Conservation (phyloP, 805 yeast genomes). For the Candida yuanshanica region DNA sequence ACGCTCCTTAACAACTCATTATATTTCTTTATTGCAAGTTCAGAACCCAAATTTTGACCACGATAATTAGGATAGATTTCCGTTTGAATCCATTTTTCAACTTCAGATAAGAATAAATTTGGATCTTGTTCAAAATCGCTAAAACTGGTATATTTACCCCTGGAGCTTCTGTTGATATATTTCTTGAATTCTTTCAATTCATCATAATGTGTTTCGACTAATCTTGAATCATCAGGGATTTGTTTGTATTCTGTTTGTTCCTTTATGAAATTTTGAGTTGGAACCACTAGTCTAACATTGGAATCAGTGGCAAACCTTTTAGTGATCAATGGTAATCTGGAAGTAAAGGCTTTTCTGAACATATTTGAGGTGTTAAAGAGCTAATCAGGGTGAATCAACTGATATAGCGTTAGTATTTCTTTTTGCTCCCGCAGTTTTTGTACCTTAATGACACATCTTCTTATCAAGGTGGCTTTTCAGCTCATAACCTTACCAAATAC, state of each 20-base stretch:
- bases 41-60: conserved; percentile 10
- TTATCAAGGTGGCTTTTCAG: too few species aligned
- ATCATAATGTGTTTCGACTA: conserved; percentile 43
- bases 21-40: conserved; percentile 23
- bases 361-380: neutral
- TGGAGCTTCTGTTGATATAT: conserved; percentile 19
- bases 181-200: conserved; percentile 33
- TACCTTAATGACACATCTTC: too few species aligned
- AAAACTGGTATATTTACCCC: conserved; percentile 24
- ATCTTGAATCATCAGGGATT: conserved; percentile 48
- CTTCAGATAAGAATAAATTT: conserved; percentile 31
- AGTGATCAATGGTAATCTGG: neutral
- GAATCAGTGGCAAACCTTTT: conserved; percentile 12
- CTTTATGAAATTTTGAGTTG: conserved; percentile 16
- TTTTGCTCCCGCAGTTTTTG: too few species aligned
- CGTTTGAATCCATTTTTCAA: conserved; percentile 34
- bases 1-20: conserved; percentile 36
- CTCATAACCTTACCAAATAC: too few species aligned
- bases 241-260: conserved; percentile 35
- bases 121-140: conserved; percentile 35
- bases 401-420: too few species aligned
- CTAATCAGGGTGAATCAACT: neutral
- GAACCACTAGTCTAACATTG: conserved; percentile 11
- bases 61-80: conserved; percentile 22
- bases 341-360: neutral